A percentile compares a stretch with the other conserved stretches of the same genome.
Conservation (phyloP, 2,329 filamentous ascomycete genomes). For the Phialophora chinensis region DNA sequence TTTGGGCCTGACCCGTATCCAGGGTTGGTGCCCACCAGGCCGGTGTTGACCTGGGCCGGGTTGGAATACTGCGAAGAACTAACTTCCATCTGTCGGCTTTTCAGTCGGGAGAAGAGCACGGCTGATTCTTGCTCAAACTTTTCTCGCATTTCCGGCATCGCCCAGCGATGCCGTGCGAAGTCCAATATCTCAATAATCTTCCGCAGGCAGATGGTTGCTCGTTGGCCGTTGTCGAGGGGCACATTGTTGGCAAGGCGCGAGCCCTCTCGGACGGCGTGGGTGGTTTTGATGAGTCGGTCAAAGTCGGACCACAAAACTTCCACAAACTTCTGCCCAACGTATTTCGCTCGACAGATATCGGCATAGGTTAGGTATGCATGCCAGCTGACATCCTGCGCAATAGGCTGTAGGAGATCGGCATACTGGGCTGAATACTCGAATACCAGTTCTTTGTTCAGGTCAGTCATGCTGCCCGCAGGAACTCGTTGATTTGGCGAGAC, state of each 20-base stretch:
- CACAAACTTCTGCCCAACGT: constrained; percentile 64
- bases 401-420: constrained; percentile 72
- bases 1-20: constrained; percentile 15
- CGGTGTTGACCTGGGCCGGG: neutral
- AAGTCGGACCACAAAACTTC: constrained; percentile 62
- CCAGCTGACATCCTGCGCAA: constrained; percentile 65
- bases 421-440: constrained; percentile 89
- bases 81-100: constrained; percentile 30
- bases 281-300: constrained; percentile 49
- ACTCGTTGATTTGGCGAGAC: constrained; percentile 79
- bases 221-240: constrained; percentile 35
- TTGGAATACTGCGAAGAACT: constrained; percentile 21
- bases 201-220: constrained; percentile 33
- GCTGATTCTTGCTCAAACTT: constrained; percentile 40
- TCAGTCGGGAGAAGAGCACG: constrained; percentile 37
- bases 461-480: constrained; percentile 65
- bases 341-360: constrained; percentile 84
- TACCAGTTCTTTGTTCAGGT: constrained; percentile 78
- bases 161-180: constrained; percentile 37
- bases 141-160: constrained; percentile 35
- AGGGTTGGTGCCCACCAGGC: constrained; percentile 8
- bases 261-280: constrained; percentile 25
- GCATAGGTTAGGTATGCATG: constrained; percentile 81
- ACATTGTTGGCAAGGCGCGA: constrained; percentile 21
- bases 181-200: constrained; percentile 38